Evolutionary conservation across 2,329 filamentous ascomycete species (phyloP).

Genomic region (Aspergillus uvarum): DNA sequence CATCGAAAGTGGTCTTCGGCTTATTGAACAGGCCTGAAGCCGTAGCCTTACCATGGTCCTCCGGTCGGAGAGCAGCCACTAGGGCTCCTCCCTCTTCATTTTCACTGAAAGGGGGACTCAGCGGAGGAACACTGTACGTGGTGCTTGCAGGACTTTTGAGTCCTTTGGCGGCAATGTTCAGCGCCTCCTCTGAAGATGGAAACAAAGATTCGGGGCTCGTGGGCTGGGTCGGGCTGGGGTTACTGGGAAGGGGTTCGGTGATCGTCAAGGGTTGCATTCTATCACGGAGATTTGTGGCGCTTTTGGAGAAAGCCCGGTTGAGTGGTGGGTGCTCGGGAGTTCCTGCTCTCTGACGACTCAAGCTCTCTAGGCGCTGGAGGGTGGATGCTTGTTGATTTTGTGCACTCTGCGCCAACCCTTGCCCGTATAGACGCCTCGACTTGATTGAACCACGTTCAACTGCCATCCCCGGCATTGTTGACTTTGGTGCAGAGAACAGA

Average conservation of each 20-base stretch:
- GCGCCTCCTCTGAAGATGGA: conserved; percentile 39
- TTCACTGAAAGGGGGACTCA: conserved; percentile 72
- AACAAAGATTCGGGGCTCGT: conserved; percentile 47
- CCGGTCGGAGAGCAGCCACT: conserved; percentile 64
- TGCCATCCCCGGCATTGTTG: conserved; percentile 33
- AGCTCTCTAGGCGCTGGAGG: conserved; percentile 74
- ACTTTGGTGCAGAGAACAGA: conserved; percentile 26
- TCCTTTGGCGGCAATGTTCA: conserved; percentile 13
- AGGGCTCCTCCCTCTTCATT: conserved; percentile 65
- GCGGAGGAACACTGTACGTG: conserved; percentile 50
- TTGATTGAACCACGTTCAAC: conserved; percentile 69
- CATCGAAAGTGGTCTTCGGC: conserved; percentile 74
- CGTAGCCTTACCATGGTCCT: conserved; percentile 79
- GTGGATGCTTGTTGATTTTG: conserved; percentile 78
- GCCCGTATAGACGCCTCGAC: conserved; percentile 76
- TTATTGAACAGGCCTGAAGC: conserved; percentile 71
- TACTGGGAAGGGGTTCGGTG: conserved; percentile 21
- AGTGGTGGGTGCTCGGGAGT: conserved; percentile 52
- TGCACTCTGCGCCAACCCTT: conserved; percentile 73
- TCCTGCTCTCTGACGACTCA: conserved; percentile 64
- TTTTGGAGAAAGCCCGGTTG: conserved; percentile 51
- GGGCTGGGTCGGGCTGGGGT: conserved; percentile 19
- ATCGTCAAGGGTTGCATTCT: conserved; percentile 39
- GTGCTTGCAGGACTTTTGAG: conserved; percentile 2
- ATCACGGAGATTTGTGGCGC: conserved; percentile 66